phyloP scores from a whole-genome alignment of 345 rosid genomes.

The Sisymbrium altissimum region DNA sequence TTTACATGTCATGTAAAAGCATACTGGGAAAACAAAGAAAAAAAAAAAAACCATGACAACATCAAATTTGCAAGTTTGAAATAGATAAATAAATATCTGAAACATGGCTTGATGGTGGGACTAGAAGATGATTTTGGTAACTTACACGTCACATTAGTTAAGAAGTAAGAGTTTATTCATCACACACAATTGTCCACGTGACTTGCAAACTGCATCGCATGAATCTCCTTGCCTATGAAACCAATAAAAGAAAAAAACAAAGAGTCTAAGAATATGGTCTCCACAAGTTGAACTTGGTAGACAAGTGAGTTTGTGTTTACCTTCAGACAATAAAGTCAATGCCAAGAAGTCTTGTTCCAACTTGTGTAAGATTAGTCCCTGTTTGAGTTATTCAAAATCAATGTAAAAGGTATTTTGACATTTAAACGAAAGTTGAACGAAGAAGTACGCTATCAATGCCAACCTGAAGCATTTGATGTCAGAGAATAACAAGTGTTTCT shows the following conservation, averaged over 20 bases:
- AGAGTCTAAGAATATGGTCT: not conserved
- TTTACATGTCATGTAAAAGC: constrained; percentile 83
- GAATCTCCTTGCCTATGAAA: constrained; percentile 79
- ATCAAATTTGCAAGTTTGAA: not conserved
- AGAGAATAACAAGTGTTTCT: constrained; percentile 56
- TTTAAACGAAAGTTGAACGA: not conserved
- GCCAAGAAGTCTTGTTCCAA: constrained; percentile 73
- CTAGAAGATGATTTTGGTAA: not conserved
- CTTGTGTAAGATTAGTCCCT: constrained; percentile 42
- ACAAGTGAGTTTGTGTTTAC: constrained; percentile 31
- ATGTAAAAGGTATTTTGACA: not conserved
- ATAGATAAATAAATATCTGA: not conserved
- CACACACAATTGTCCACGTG: constrained; percentile 79
- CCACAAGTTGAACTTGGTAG: constrained; percentile 2
- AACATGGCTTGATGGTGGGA: not conserved
- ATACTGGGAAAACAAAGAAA: constrained; percentile 45
- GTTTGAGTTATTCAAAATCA: not conserved
- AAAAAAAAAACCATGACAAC: not conserved
- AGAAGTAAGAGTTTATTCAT: constrained; percentile 76
- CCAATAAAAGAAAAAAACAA: too few species aligned
- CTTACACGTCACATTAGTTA: constrained; percentile 86
- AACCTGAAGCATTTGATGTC: constrained; percentile 76
- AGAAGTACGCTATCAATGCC: constrained; percentile 10
- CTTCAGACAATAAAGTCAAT: constrained; percentile 76
- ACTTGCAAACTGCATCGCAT: constrained; percentile 79